Evolutionary conservation across 2,329 filamentous ascomycete genomes (phyloP).

Genomic region (Rhynchosporium secalis): DNA sequence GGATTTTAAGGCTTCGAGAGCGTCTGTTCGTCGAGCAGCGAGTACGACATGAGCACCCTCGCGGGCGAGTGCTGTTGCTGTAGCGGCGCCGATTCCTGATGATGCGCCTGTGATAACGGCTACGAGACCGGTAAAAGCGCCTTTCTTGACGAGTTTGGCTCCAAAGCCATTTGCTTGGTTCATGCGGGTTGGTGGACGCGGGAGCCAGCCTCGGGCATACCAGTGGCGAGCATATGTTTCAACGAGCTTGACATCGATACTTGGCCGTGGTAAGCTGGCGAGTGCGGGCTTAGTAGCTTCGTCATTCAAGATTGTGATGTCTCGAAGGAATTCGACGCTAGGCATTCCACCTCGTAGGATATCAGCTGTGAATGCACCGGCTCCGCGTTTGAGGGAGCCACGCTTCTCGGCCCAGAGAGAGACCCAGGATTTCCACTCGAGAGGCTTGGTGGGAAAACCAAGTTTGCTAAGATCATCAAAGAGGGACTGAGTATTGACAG

Average conservation of each 20-base stretch:
- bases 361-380: constrained; percentile 74
- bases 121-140: constrained; percentile 66
- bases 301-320: constrained; percentile 73
- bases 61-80: constrained; percentile 65
- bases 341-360: constrained; percentile 82
- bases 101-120: constrained; percentile 79
- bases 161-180: constrained; percentile 44
- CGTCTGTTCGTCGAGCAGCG: constrained; percentile 68
- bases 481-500: constrained; percentile 63
- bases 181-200: constrained; percentile 57
- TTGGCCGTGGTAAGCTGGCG: constrained; percentile 59
- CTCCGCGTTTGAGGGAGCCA: constrained; percentile 61
- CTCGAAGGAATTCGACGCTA: constrained; percentile 66
- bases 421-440: constrained; percentile 75
- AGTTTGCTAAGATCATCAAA: constrained; percentile 65
- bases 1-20: constrained; percentile 66
- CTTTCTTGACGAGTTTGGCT: constrained; percentile 44
- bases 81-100: constrained; percentile 76
- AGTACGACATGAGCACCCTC: constrained; percentile 73
- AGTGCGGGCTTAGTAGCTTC: constrained; percentile 63
- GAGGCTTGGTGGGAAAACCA: constrained; percentile 67
- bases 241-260: constrained; percentile 68
- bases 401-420: constrained; percentile 71
- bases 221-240: constrained; percentile 80
- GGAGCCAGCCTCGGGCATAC: constrained; percentile 77